These are phyloP conservation scores for Euptelea pleiosperma DNA, from an alignment of 164 flowering plant species.

Conservation along the genomic window DNA sequence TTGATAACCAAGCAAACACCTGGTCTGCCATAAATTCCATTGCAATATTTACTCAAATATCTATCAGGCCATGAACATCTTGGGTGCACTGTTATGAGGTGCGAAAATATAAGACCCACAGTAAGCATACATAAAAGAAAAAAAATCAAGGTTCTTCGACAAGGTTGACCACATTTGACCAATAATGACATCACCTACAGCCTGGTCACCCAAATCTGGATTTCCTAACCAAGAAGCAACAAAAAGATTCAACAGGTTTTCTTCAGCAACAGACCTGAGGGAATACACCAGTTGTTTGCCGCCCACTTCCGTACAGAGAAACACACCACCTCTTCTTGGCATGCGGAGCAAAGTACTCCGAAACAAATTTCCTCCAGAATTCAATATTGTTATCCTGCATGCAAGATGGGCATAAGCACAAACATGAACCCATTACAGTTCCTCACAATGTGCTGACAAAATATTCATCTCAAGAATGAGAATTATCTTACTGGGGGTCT, in stretches of 20 bases:
- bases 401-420: constrained; percentile 9
- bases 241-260: constrained; percentile 1
- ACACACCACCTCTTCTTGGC: constrained; percentile 99
- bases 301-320: constrained; percentile 91
- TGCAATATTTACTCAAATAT: no score
- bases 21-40: no score
- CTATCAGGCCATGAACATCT: no score
- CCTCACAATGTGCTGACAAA: background rate
- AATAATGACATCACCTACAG: background rate
- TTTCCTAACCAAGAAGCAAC: background rate
- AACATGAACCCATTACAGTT: background rate
- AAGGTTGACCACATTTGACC: background rate
- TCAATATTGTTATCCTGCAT: constrained; percentile 92
- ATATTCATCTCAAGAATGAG: background rate
- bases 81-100: no score
- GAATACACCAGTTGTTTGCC: constrained; percentile 95
- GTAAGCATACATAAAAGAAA: background rate
- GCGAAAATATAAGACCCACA: no score
- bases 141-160: background rate
- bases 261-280: constrained; percentile 70
- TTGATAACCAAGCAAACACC: no score
- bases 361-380: constrained; percentile 96
- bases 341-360: constrained; percentile 90
- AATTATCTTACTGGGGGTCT: constrained; percentile 69
- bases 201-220: background rate